These are phyloP conservation scores for Stropharia rugosoannulata DNA, from an alignment of 768 basidiomycete species.

Conservation along the genomic window DNA sequence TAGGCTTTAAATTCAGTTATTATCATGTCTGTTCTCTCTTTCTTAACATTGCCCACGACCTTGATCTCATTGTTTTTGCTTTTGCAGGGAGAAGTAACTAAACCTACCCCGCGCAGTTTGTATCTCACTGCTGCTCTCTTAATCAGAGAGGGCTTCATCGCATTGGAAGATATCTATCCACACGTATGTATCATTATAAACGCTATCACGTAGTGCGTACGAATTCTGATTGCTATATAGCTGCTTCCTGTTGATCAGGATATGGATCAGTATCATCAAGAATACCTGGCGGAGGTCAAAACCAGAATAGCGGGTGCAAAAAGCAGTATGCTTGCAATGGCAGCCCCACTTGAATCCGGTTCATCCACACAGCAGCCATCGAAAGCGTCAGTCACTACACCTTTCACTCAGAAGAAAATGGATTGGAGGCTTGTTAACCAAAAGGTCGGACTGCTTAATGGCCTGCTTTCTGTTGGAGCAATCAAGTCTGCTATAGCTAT, in stretches of 20 bases:
- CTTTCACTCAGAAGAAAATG: constrained; percentile 41
- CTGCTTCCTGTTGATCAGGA: constrained; percentile 64
- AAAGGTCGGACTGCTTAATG: constrained; percentile 73
- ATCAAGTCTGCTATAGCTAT: constrained; percentile 76
- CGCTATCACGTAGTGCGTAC: not conserved
- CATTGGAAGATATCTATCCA: constrained; percentile 86
- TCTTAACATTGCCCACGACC: not conserved
- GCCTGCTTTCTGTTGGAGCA: constrained; percentile 86
- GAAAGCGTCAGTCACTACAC: constrained; percentile 38
- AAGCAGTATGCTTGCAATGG: constrained; percentile 78
- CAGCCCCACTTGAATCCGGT: constrained; percentile 71
- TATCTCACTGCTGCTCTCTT: constrained; percentile 84
- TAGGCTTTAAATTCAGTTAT: constrained; percentile 96
- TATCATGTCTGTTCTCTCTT: constrained; percentile 68
- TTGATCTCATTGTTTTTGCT: constrained; percentile 7
- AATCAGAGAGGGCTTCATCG: constrained; percentile 87
- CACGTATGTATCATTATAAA: constrained; percentile 61
- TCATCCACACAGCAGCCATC: constrained; percentile 33
- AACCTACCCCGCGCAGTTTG: constrained; percentile 67
- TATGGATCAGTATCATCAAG: constrained; percentile 66
- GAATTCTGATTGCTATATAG: constrained; percentile 13
- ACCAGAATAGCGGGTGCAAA: constrained; percentile 68
- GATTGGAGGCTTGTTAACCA: constrained; percentile 62
- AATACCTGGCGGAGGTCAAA: constrained; percentile 63
- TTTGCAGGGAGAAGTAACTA: constrained; percentile 55